Conservation (phyloP, 176 grass and related monocot genomes). For the Neostapfia colusana region DNA sequence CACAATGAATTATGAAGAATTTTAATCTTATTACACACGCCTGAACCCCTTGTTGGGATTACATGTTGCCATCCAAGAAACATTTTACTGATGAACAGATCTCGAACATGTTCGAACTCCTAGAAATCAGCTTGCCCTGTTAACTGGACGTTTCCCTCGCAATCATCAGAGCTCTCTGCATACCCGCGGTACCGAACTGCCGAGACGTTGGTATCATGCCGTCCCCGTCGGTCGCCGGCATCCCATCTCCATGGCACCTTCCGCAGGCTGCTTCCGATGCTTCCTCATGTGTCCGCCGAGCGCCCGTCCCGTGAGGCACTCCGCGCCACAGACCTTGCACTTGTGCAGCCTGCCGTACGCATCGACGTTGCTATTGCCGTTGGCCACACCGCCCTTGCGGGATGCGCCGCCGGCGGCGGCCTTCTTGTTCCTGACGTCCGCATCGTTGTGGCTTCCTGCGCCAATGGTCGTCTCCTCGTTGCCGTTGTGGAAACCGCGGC, state of each 20-base stretch:
- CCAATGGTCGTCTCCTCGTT: neutral
- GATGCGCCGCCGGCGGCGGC: neutral
- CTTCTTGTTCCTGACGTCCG: neutral
- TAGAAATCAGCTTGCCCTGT: neutral
- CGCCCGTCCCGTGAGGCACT: constrained; percentile 22
- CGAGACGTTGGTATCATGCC: neutral
- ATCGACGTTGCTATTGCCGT: neutral
- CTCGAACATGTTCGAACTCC: neutral
- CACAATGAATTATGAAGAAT: no score
- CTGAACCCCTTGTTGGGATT: neutral
- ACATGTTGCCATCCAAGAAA: neutral
- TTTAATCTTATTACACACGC: neutral
- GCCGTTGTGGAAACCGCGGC: neutral
- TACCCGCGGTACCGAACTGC: neutral
- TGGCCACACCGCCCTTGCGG: neutral
- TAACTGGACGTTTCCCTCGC: neutral
- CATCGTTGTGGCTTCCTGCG: neutral
- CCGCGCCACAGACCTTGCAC: constrained; percentile 45
- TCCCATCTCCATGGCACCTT: neutral
- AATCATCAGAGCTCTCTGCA: neutral
- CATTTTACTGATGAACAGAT: neutral
- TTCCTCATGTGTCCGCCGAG: constrained; percentile 59
- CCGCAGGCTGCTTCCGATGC: constrained; percentile 22
- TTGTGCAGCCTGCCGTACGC: neutral
- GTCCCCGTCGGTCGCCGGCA: neutral